Percentiles rank a stretch among this genome's conserved stretches.
phyloP scores from a whole-genome alignment of 2,329 filamentous ascomycete species.

The Alternaria postmessia region DNA sequence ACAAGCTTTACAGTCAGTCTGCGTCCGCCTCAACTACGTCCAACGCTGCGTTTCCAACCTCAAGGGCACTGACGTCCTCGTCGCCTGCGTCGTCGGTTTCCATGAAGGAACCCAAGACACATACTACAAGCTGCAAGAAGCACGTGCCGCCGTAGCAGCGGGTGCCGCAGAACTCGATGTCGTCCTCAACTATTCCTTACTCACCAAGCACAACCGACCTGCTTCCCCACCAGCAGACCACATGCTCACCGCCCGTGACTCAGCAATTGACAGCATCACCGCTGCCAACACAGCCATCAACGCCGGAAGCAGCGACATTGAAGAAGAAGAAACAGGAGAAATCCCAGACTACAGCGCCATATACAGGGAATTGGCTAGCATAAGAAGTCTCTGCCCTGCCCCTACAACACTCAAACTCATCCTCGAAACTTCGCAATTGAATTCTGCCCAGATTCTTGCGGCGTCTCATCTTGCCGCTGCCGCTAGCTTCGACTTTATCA shows the following conservation, averaged over 20 bases:
- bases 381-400: slow-evolving; percentile 58
- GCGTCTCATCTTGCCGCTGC: slow-evolving; percentile 61
- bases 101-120: slow-evolving; percentile 66
- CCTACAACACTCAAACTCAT: slow-evolving; percentile 63
- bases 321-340: slow-evolving; percentile 25
- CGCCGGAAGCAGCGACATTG: slow-evolving; percentile 16
- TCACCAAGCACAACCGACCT: slow-evolving; percentile 47
- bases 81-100: slow-evolving; percentile 68
- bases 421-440: slow-evolving; percentile 65
- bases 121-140: slow-evolving; percentile 61
- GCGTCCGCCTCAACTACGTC: slow-evolving; percentile 64
- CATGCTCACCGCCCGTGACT: slow-evolving; percentile 28
- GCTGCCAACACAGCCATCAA: slow-evolving; percentile 45
- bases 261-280: slow-evolving; percentile 45
- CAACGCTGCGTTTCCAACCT: slow-evolving; percentile 59
- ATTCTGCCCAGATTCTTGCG: slow-evolving; percentile 60
- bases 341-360: slow-evolving; percentile 58
- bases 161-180: slow-evolving; percentile 67
- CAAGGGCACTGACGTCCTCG: slow-evolving; percentile 56
- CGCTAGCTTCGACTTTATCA: slow-evolving; percentile 66
- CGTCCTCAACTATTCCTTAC: slow-evolving; percentile 63
- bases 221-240: slow-evolving; percentile 5
- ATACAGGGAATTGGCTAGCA: slow-evolving; percentile 61
- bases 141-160: slow-evolving; percentile 56
- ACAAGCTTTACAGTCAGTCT: slow-evolving; percentile 58